A percentile compares a stretch with the other conserved stretches of the same genome.
These are phyloP conservation scores for Fusarium ambrosium DNA, from an alignment of 2,329 filamentous ascomycete genomes.

Conservation along the genomic window DNA sequence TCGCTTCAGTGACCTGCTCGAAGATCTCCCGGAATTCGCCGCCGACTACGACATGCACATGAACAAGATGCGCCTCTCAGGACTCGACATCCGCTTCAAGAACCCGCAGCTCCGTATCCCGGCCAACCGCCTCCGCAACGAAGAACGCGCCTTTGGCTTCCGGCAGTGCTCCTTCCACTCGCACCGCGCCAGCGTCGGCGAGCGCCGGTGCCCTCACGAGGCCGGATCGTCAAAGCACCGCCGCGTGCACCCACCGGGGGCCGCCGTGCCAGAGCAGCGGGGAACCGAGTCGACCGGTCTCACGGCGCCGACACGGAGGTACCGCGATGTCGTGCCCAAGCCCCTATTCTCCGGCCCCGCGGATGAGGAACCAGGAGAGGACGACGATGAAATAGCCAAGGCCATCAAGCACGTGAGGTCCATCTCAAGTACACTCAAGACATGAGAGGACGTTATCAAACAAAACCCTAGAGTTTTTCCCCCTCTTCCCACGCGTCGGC, in stretches of 20 bases:
- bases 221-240: conserved; percentile 32
- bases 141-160: conserved; percentile 71
- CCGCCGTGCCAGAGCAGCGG: conserved; percentile 15
- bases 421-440: conserved; percentile 49
- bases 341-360: conserved; percentile 46
- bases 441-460: conserved; percentile 23
- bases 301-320: conserved; percentile 40
- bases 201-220: conserved; percentile 66
- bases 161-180: conserved; percentile 73
- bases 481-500: conserved; percentile 3
- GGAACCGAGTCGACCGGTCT: conserved; percentile 34
- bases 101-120: conserved; percentile 72
- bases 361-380: conserved; percentile 44
- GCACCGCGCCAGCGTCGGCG: conserved; percentile 67
- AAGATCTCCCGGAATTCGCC: conserved; percentile 60
- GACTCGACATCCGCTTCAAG: conserved; percentile 68
- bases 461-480: not conserved
- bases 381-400: conserved; percentile 49
- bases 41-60: conserved; percentile 67
- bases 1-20: conserved; percentile 60
- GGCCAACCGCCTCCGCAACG: conserved; percentile 67
- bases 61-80: conserved; percentile 64
- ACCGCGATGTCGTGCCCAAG: conserved; percentile 43
- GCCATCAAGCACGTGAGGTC: conserved; percentile 51
- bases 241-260: conserved; percentile 13